phyloP scores from a whole-genome alignment of 1,284 basidiomycete species.

The Cryptococcus neoformans region DNA sequence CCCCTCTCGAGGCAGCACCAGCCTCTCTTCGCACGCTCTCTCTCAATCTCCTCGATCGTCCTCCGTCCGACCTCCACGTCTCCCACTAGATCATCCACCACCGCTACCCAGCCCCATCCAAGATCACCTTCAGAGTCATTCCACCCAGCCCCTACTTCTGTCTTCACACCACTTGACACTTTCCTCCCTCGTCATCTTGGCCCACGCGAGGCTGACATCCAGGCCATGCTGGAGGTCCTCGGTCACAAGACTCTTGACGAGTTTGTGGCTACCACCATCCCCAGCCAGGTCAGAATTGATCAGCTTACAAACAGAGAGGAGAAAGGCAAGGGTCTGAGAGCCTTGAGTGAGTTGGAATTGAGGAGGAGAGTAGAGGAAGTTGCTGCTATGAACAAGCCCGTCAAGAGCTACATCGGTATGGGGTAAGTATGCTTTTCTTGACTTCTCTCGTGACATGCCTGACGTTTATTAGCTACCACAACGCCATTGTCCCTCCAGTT shows the following conservation, averaged over 20 bases:
- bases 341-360: slow-evolving; percentile 84
- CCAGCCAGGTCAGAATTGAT: slow-evolving; percentile 70
- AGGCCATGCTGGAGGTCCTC: slow-evolving; percentile 72
- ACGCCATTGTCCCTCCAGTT: slow-evolving; percentile 87
- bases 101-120: slow-evolving; percentile 46
- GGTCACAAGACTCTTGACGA: slow-evolving; percentile 83
- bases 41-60: slow-evolving; percentile 17
- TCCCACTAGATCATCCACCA: slow-evolving; percentile 31
- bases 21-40: slow-evolving; percentile 12
- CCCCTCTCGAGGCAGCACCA: not conserved
- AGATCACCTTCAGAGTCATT: slow-evolving; percentile 33
- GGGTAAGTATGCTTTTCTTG: slow-evolving; percentile 52
- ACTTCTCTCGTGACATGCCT: not conserved
- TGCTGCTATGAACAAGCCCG: slow-evolving; percentile 71
- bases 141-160: slow-evolving; percentile 35
- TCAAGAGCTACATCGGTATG: slow-evolving; percentile 96
- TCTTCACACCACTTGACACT: slow-evolving; percentile 77
- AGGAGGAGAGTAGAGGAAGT: slow-evolving; percentile 70
- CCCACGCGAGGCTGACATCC: slow-evolving; percentile 70
- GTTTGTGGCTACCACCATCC: slow-evolving; percentile 78
- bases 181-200: slow-evolving; percentile 88
- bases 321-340: slow-evolving; percentile 56
- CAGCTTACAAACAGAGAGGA: slow-evolving; percentile 61
- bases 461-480: slow-evolving; percentile 63
- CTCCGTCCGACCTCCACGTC: slow-evolving; percentile 19